Evolutionary conservation across 352 stramenopile species (phyloP).

Genomic region (Phytophthora europaea): DNA sequence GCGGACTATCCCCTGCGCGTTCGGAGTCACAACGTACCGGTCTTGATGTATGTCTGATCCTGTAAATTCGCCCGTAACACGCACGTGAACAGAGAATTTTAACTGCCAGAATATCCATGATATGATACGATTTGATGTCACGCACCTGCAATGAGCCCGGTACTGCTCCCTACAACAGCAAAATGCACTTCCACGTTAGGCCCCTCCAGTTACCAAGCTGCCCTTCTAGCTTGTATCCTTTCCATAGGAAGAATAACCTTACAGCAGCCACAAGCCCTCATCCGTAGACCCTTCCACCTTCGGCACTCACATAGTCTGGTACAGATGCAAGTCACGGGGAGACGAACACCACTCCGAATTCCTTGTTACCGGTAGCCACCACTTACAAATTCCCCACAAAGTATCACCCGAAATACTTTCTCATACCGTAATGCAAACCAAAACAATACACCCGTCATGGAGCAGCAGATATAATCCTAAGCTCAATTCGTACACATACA

Average conservation of each 20-base stretch:
- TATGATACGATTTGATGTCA: background rate
- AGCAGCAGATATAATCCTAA: no score
- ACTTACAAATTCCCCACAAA: constrained; percentile 27
- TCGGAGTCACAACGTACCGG: constrained; percentile 39
- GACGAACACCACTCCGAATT: constrained; percentile 62
- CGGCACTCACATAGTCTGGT: constrained; percentile 88
- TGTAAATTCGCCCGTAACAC: constrained; percentile 9
- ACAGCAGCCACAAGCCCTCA: constrained; percentile 14
- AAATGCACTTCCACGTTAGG: background rate
- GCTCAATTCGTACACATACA: no score
- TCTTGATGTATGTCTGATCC: constrained; percentile 25
- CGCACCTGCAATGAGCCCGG: constrained; percentile 84
- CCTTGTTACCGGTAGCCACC: constrained; percentile 37
- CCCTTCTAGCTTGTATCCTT: constrained; percentile 82
- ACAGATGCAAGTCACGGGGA: constrained; percentile 88
- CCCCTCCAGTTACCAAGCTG: constrained; percentile 42
- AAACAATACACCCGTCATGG: no score
- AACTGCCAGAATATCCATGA: background rate
- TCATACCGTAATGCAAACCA: no score
- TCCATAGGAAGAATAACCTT: constrained; percentile 87
- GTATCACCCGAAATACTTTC: no score
- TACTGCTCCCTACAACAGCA: constrained; percentile 38
- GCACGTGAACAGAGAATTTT: constrained; percentile 1
- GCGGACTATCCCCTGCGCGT: constrained; percentile 31
- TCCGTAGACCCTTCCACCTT: background rate